Conservation (phyloP, 139 green algal genomes). For the Chlamydomonas sp. region DNA sequence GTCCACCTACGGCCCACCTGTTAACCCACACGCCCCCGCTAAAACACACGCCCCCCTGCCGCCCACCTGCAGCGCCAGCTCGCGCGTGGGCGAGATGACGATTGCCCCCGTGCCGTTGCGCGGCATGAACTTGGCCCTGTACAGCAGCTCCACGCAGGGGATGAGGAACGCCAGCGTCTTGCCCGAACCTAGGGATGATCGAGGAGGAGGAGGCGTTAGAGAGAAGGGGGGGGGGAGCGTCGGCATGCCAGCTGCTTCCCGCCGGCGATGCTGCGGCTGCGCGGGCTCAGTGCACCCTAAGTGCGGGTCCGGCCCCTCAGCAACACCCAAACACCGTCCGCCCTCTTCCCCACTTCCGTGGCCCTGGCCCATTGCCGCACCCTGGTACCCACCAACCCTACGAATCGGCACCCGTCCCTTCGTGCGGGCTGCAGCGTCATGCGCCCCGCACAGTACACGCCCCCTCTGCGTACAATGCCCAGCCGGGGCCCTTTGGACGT, state of each 20-base stretch:
- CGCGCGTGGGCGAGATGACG: constrained; percentile 94
- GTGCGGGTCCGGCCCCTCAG: too few relatives aligned
- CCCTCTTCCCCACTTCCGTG: not conserved
- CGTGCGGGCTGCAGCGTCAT: too few relatives aligned
- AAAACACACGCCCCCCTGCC: not conserved
- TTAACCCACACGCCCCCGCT: not conserved
- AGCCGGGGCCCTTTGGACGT: too few relatives aligned
- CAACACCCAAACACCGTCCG: not conserved
- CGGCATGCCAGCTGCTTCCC: not conserved
- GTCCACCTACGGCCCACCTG: not conserved
- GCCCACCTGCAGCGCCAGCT: constrained; percentile 92
- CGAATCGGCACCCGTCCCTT: too few relatives aligned
- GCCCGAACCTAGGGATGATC: constrained; percentile 80
- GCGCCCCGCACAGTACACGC: too few relatives aligned
- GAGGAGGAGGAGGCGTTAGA: not conserved
- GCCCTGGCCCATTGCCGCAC: not conserved
- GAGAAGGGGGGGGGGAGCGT: not conserved
- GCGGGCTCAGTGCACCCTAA: too few relatives aligned
- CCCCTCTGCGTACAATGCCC: too few relatives aligned
- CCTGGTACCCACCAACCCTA: not conserved
- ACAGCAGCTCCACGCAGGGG: constrained; percentile 91
- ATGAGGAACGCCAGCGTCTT: constrained; percentile 99
- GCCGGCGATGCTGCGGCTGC: not conserved
- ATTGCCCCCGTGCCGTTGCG: constrained; percentile 94
- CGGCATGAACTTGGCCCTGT: constrained; percentile 93